These are phyloP conservation scores for Phytophthora podocarpi DNA, from an alignment of 352 stramenopile species.

Conservation along the genomic window DNA sequence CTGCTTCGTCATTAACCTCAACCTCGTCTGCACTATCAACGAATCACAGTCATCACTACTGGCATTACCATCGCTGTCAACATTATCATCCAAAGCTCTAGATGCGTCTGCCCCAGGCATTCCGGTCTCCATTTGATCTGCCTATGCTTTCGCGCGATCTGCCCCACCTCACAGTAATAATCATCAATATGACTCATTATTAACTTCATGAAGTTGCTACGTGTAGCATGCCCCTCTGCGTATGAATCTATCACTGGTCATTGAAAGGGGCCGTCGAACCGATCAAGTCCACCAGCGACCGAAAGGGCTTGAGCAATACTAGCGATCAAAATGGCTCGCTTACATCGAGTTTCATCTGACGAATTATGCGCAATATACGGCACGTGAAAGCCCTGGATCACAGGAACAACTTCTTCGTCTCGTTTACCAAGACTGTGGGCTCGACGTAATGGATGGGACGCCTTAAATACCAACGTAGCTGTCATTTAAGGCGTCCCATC, in stretches of 20 bases:
- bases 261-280: not conserved
- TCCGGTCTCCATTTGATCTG: not conserved
- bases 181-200: constrained; percentile 5
- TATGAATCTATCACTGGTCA: not conserved
- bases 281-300: not conserved
- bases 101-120: too few relatives aligned
- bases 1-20: not conserved
- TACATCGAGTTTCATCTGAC: not conserved
- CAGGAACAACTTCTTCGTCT: not conserved
- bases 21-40: not conserved
- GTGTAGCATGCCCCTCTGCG: not conserved
- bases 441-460: not conserved
- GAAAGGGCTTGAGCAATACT: constrained; percentile 6
- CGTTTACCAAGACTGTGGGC: not conserved
- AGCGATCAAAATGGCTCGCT: not conserved
- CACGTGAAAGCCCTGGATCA: not conserved
- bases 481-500: not conserved
- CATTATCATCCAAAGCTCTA: not conserved
- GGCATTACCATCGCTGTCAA: not conserved
- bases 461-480: too few relatives aligned
- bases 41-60: too few relatives aligned
- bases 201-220: not conserved
- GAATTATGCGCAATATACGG: not conserved
- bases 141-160: not conserved
- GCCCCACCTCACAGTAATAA: not conserved